A percentile compares a stretch with the other conserved stretches of the same genome.
phyloP scores from a whole-genome alignment of 2,329 filamentous ascomycete species.

The Bipolaris oryzae region DNA sequence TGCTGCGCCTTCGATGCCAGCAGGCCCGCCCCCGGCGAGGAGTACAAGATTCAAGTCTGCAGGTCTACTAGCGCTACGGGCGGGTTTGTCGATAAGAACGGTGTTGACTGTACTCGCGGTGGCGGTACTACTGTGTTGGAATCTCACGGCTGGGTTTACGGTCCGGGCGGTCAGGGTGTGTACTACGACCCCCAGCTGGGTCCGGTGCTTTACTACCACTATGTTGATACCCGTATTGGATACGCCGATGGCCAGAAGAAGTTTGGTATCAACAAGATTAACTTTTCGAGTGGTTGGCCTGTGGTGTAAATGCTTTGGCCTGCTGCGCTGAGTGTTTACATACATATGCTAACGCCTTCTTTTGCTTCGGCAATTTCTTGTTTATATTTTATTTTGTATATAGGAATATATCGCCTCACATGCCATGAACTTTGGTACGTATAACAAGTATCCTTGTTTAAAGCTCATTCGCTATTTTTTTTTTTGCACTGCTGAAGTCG shows the following conservation, averaged over 20 bases:
- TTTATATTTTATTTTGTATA: too few species aligned
- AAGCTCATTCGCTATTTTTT: too few species aligned
- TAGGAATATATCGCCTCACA: too few species aligned
- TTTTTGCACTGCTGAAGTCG: too few species aligned
- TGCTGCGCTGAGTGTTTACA: not conserved
- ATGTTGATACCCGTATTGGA: constrained; percentile 61
- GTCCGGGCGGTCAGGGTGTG: constrained; percentile 69
- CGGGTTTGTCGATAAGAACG: constrained; percentile 62
- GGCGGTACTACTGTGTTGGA: constrained; percentile 68
- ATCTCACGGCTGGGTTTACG: constrained; percentile 66
- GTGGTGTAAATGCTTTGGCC: constrained; percentile 34
- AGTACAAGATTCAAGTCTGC: constrained; percentile 71
- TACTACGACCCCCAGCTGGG: constrained; percentile 58
- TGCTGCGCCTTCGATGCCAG: constrained; percentile 66
- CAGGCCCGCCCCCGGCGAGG: constrained; percentile 61
- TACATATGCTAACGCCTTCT: not conserved
- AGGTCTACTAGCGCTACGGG: constrained; percentile 60
- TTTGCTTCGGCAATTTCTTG: too few species aligned
- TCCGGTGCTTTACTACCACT: constrained; percentile 67
- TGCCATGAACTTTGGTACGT: too few species aligned
- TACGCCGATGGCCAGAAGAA: constrained; percentile 58
- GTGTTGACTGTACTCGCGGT: constrained; percentile 59
- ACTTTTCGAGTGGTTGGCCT: constrained; percentile 59
- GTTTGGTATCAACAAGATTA: constrained; percentile 60
- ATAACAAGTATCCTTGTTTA: too few species aligned